Base-by-base conservation (phyloP, 2,329 filamentous ascomycete species). In the Penicillium sp. region DNA sequence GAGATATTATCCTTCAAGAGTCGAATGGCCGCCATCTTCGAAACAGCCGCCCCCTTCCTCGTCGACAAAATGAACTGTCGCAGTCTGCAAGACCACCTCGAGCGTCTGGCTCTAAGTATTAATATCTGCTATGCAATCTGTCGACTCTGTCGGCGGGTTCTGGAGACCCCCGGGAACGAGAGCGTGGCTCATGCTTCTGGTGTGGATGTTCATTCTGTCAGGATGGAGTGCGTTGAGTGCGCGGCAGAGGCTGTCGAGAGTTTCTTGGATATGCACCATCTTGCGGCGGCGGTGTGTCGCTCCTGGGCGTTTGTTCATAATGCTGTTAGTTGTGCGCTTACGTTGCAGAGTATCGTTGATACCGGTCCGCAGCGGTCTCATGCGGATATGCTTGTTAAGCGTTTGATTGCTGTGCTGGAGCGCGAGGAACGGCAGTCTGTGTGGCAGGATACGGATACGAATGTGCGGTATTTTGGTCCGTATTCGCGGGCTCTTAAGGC, bases 271-370 rank as follows among this genome's bases (percentile, higher is more conserved):
- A 30, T 58, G 28, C 53, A 58, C 27, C 57, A 52, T 4, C 46
- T 58, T 10, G 54, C 57, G 0, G 41, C 55, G 1, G 34, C 28
- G 3, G 51, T 58, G 3, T 59, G 57, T 41, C 57, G 57, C 10
- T 55, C 49, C 2, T 60, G 56, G 52, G 54, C 56, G 6, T 60
- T 59, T 37, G 58, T 59, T n/a, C 58, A 60, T 13, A 60, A 57
- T 38, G 50, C 56, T 3, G 57, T 60, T n/a, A 58, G 57, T 42
- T 57, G 56, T 42, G 57, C 57, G 7, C 48, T 58, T 42, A 51
- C 50, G 2, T 36, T 60, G 8, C 50, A 47, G 12, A 18, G 25
- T 6, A 6, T 40, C 6, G 38, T 40, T 3, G 14, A 14, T n/a
- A 12, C 25, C 9, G 27, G 38, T 9, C 38, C 25, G 7, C 38